Evolutionary conservation across 805 yeast genomes (phyloP), one percentile per base, ranked within the genome.

Genomic region (Komagataella populi): DNA sequence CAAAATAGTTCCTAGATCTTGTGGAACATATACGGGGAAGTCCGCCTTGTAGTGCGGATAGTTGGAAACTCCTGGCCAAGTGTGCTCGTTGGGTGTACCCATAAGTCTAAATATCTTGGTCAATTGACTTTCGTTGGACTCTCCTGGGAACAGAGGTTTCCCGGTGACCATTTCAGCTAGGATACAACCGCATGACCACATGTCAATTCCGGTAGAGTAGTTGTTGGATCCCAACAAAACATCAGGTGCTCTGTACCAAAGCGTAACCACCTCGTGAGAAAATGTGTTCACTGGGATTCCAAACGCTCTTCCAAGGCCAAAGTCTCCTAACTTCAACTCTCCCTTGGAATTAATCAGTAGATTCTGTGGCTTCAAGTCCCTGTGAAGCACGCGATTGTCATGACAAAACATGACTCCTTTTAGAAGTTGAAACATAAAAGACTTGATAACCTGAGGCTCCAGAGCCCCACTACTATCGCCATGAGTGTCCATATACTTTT

Each of bases 101-200:
- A 93, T 81, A 23, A 90, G 73, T 63, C 95, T 80, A 71, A 93
- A 93, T 50, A 93, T 93, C 63, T 87, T 87, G 66, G 84, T 78
- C 59, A 93, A 75, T 67, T 93, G 98, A 68, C 93, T 99, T 52
- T 93, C 97, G 66, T 91, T 95, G 45, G 96, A 87, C 10, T 91
- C 82, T 36, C 99, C 99, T 18, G 98, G 96, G 67, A 93, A 93
- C 50, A 93, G 71, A 1, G 99, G 98, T 61, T 91, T 84, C 36
- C 99, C 96, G n/a, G 96, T 87, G 62, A 93, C 84, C 98, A 93
- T 91, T 63, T 93, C 99, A 2, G 97, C 98, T 65, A 93, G 78
- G 51, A 93, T 93, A 69, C 99, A 93, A 14, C 99, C 99, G 14
- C 96, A 95, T 16, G 96, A 88, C 99, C 99, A 93, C 70, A 93